Evolutionary conservation across 345 rosid species (phyloP).

Genomic region (Lumnitzera racemosa): DNA sequence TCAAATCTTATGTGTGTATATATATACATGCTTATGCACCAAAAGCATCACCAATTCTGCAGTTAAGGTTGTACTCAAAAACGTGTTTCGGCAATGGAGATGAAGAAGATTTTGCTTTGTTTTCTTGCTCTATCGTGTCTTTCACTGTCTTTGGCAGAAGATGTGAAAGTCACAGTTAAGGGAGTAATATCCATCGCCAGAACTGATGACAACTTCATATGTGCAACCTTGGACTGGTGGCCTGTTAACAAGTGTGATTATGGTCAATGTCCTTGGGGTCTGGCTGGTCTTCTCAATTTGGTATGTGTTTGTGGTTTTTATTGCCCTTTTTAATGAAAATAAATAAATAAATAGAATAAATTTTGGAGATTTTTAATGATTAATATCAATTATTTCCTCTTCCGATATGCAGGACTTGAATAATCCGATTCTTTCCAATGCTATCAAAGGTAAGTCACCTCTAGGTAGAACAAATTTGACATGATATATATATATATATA

Average conservation of each 20-base stretch:
- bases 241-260: slow-evolving; percentile 46
- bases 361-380: no score
- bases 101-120: no score
- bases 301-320: slow-evolving; percentile 7
- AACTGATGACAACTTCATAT: slow-evolving; percentile 45
- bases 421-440: slow-evolving; percentile 38
- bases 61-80: no score
- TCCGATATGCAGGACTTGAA: slow-evolving; percentile 33
- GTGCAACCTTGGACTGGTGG: slow-evolving; percentile 73
- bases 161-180: slow-evolving; percentile 23
- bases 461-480: not conserved
- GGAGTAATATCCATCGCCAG: slow-evolving; percentile 29
- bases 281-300: slow-evolving; percentile 44
- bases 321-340: not conserved
- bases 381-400: no score
- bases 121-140: slow-evolving; percentile 1
- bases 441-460: slow-evolving; percentile 33
- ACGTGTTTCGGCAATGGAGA: no score
- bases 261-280: slow-evolving; percentile 52
- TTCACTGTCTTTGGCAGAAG: slow-evolving; percentile 12
- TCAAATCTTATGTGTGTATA: no score
- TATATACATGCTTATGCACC: no score
- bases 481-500: no score
- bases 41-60: no score
- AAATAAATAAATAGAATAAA: no score